Base-by-base conservation (phyloP, 2,329 filamentous ascomycete species). In the Venturia nashicola region DNA sequence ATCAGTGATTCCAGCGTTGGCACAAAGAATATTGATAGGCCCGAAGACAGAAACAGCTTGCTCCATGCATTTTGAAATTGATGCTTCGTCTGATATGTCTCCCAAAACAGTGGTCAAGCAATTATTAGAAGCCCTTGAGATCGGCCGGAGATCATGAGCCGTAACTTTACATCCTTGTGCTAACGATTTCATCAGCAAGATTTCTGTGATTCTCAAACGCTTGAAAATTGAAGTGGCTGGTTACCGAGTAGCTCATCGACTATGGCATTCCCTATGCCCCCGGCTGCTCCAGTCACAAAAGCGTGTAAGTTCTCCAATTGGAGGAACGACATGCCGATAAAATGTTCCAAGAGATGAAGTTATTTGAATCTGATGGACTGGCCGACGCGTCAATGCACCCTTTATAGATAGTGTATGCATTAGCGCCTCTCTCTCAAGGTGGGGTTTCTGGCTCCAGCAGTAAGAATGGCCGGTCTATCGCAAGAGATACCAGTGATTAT, bases 101-200 rank as follows among this genome's bases (percentile, higher is more conserved):
- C 80, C 80, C 66, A 72, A 72, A 4, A 82, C 66, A 61, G 73
- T 69, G 67, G 77, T 73, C 14, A 82, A 71, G 54, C 74, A 74
- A 43, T 71, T 61, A 9, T 72, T 71, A 1, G 68, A 64, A 27
- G 72, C 69, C 48, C 73, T 69, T 32, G 72, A 70, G 18, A 76
- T 71, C 0, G 75, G 71, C 23, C 71, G 73, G 16, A 78, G 72
- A 66, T 83, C 81, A 68, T 79, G 80, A 14, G 79, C 80, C 46
- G 81, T 80, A 34, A 83, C 80, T 69, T 77, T 80, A 71, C 81
- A 83, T 61, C 80, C 80, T 68, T 80, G 77, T 32, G 74, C 80
- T 82, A 67, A 39, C 40, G 9, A 32, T 46, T 16, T 18, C 18
- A 59, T 59, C 59, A 46, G 57, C 36, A 32, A 60, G 18, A n/a